A percentile compares a stretch with the other conserved stretches of the same genome.
Evolutionary conservation across 495 filamentous ascomycete genomes (phyloP).

Genomic region (Echria macrotheca): DNA sequence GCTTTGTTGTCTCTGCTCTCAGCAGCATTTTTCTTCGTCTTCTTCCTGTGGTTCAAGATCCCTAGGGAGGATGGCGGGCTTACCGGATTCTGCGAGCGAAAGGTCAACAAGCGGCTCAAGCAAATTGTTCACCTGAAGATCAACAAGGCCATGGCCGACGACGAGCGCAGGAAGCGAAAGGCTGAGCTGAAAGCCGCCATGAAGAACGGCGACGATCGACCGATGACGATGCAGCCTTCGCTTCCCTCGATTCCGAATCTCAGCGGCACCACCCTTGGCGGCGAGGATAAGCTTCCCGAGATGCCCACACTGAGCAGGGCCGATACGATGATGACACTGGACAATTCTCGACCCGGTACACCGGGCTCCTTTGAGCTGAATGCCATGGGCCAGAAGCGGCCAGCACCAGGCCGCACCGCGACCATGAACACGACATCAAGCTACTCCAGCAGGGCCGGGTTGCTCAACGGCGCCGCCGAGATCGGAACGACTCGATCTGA

Average conservation of each 20-base stretch:
- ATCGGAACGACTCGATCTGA: constrained; percentile 53
- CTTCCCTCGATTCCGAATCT: constrained; percentile 52
- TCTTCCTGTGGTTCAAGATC: constrained; percentile 88
- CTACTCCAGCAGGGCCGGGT: constrained; percentile 50
- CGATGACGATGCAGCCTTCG: constrained; percentile 53
- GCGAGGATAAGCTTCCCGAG: constrained; percentile 48
- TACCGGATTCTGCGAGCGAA: constrained; percentile 77
- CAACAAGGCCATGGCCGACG: constrained; percentile 76
- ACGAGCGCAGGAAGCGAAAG: constrained; percentile 51
- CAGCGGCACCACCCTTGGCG: constrained; percentile 17
- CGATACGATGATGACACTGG: constrained; percentile 60
- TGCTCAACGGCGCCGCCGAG: constrained; percentile 52
- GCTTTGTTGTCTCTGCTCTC: constrained; percentile 67
- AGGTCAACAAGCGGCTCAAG: constrained; percentile 75
- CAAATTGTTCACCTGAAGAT: constrained; percentile 77
- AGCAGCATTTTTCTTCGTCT: constrained; percentile 70
- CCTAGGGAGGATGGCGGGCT: constrained; percentile 71
- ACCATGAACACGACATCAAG: constrained; percentile 33
- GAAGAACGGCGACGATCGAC: constrained; percentile 48
- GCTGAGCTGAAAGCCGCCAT: constrained; percentile 54
- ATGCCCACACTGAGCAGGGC: constrained; percentile 59
- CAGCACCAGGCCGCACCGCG: constrained; percentile 32
- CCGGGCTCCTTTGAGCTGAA: constrained; percentile 45
- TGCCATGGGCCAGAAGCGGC: constrained; percentile 40
- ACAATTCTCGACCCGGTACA: constrained; percentile 50